Evolutionary conservation across 2,329 filamentous ascomycete genomes (phyloP), one percentile per base, ranked within the genome.

Genomic region (Colletotrichum salicis): DNA sequence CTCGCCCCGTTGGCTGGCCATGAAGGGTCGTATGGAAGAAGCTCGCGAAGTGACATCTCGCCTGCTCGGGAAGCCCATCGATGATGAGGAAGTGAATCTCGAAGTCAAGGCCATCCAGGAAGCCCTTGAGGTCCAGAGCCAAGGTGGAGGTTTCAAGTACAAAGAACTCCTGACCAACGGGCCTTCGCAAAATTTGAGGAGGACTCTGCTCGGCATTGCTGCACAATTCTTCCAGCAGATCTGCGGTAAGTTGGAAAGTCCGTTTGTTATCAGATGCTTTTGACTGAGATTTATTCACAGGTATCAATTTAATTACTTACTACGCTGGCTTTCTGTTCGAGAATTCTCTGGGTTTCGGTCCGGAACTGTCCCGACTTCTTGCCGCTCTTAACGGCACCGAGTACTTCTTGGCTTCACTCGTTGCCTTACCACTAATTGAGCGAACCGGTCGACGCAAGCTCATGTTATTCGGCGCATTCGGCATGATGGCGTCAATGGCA

Each of bases 131-230:
- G 76, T 77, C 68, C 70, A 75, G 65, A 63, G 76, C 59, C 68
- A 75, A 41, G 61, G 77, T 64, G 78, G 73, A 72, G 60, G 70
- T 19, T 72, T 72, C 35, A 76, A 62, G 45, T 79, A 22, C 60
- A 64, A 48, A 37, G 72, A 70, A 27, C 70, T 74, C 12, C 54
- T 91, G 76, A 91, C 89, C 1, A 84, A 86, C 60, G 90, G 90
- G 73, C 90, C 89, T 81, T 91, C 89, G 0, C 90, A 92, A 80
- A 89, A 92, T 76, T 88, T 91, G 81, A 87, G 90, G 8, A 86
- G 91, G 41, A 90, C 92, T 85, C 74, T 91, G 64, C 75, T 78
- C 7, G 77, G 76, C 3, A 71, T 78, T 10, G 73, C 72, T 0
- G 75, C 74, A 0, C 77, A 79, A n/a, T 77, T 78, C 67, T 78